Evolutionary conservation across 768 basidiomycete species (phyloP).

Genomic region (Pulveroboletus sp.): DNA sequence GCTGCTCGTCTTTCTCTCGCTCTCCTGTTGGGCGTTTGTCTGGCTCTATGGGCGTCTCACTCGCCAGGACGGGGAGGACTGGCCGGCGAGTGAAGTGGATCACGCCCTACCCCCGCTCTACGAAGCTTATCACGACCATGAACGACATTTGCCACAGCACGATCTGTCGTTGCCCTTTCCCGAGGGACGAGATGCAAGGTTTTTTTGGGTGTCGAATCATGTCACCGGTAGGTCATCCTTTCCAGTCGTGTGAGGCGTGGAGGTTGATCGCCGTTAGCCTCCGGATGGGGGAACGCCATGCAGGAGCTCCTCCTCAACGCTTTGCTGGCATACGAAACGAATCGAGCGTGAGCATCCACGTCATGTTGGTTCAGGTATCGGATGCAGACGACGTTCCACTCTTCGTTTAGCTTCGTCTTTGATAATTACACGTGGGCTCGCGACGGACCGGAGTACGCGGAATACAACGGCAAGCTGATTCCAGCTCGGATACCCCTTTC

Average conservation of each 20-base stretch:
- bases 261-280: constrained; percentile 30
- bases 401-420: constrained; percentile 46
- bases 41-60: constrained; percentile 11
- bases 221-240: constrained; percentile 39
- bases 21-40: constrained; percentile 13
- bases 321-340: constrained; percentile 43
- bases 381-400: neutral
- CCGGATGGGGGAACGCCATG: constrained; percentile 62
- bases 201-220: constrained; percentile 49
- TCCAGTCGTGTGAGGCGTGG: too few species aligned
- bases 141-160: constrained; percentile 46
- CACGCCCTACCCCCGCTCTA: constrained; percentile 43
- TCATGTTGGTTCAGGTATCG: neutral
- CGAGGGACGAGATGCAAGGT: constrained; percentile 39
- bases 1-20: constrained; percentile 9
- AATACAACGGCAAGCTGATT: constrained; percentile 47
- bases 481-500: constrained; percentile 54
- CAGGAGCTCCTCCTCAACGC: constrained; percentile 55
- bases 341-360: constrained; percentile 43
- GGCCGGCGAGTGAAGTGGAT: constrained; percentile 3
- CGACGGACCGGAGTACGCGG: constrained; percentile 39
- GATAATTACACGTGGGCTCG: constrained; percentile 56
- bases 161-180: constrained; percentile 36
- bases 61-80: neutral
- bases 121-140: constrained; percentile 39